These are phyloP conservation scores for Microascus cirrosus DNA, from an alignment of 2,329 filamentous ascomycete genomes.

Conservation along the genomic window DNA sequence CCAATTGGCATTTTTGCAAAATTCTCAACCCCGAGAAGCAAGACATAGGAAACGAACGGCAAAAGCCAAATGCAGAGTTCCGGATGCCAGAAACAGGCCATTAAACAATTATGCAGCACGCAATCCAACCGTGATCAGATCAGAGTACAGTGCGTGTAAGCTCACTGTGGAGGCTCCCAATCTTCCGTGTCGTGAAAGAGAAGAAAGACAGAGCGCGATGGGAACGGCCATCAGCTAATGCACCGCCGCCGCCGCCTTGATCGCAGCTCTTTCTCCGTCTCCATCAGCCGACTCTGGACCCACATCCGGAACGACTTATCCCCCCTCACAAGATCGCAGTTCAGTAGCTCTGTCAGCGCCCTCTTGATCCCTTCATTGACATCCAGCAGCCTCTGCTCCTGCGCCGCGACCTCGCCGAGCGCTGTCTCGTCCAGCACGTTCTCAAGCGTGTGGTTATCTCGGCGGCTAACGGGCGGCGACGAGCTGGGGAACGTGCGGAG, in stretches of 20 bases:
- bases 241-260: slow-evolving; percentile 38
- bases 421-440: slow-evolving; percentile 36
- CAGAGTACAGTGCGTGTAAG: not conserved
- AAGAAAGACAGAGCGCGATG: not conserved
- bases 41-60: not conserved
- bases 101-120: not conserved
- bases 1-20: not conserved
- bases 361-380: slow-evolving; percentile 53
- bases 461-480: slow-evolving; percentile 3
- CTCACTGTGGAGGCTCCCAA: not conserved
- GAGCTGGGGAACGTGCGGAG: slow-evolving; percentile 14
- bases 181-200: not conserved
- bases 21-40: not conserved
- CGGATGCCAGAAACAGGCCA: not conserved
- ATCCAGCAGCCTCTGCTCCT: slow-evolving; percentile 41
- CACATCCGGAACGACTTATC: slow-evolving; percentile 42
- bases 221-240: slow-evolving; percentile 11
- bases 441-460: slow-evolving; percentile 12
- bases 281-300: slow-evolving; percentile 48
- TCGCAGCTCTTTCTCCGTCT: slow-evolving; percentile 47
- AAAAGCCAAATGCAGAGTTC: not conserved
- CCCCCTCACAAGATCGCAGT: slow-evolving; percentile 42
- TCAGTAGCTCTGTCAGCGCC: slow-evolving; percentile 49
- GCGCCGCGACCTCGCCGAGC: slow-evolving; percentile 34
- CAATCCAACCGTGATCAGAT: not conserved